Evolutionary conservation across 331 rosid genomes (phyloP).

Genomic region (Quercus lobata): DNA sequence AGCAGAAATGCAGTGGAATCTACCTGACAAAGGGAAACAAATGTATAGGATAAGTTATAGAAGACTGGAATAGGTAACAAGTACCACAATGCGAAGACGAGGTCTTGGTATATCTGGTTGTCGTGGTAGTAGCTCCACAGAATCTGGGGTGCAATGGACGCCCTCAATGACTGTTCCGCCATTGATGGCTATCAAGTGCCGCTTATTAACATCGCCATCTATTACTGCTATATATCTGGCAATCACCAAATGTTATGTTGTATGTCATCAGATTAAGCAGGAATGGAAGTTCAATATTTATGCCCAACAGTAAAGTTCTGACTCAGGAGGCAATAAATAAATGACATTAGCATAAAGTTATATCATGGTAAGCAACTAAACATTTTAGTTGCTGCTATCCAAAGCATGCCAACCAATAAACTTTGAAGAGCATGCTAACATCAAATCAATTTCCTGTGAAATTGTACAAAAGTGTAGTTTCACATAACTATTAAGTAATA

Average conservation of each 20-base stretch:
- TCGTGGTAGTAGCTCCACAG: conserved; percentile 71
- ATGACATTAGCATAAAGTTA: conserved; percentile 1
- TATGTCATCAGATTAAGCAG: conserved; percentile 11
- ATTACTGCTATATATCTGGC: conserved; percentile 82
- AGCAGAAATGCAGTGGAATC: not conserved
- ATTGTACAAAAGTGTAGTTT: not conserved
- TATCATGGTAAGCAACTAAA: not conserved
- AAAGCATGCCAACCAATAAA: not conserved
- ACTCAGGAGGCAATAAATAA: not conserved
- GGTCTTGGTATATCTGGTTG: conserved; percentile 60
- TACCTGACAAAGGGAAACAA: not conserved
- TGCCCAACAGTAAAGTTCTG: conserved; percentile 1
- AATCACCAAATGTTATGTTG: conserved; percentile 22
- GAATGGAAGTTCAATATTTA: conserved; percentile 12
- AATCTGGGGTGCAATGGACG: conserved; percentile 72
- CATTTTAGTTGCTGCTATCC: not conserved
- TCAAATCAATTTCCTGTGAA: not conserved
- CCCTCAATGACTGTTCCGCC: conserved; percentile 82
- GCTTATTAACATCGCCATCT: conserved; percentile 74
- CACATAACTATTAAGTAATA: not conserved
- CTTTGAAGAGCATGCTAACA: not conserved
- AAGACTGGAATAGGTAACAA: conserved; percentile 11
- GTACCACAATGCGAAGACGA: conserved; percentile 89
- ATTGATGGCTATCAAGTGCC: conserved; percentile 62
- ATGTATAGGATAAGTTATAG: conserved; percentile 2